Base-by-base conservation (phyloP, 169 alveolate species). In the Pseudocohnilembus persalinus region DNA sequence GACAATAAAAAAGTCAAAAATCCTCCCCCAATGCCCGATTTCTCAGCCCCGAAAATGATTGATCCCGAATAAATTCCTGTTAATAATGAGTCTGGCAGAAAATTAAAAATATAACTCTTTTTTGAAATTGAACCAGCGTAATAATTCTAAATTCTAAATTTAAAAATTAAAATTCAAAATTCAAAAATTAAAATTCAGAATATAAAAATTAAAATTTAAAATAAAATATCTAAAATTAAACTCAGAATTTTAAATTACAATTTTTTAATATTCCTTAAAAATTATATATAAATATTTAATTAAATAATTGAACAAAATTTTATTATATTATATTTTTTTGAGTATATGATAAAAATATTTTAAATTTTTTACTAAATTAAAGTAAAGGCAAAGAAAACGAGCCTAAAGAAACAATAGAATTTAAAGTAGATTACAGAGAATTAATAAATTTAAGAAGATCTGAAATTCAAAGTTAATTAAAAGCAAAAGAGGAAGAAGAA, bases 11-110 rank as follows among this genome's bases (percentile, higher is more conserved):
- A 73, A 73, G 26, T 26, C 26, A 73, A 73, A 73, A 73, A 73
- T 73, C 76, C 76, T 6, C 76, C 76, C 20, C 76, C 76, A n/a
- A 73, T 73, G 76, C 76, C 76, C 31, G 76, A 73, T 26, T 73
- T 73, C 31, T 15, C 20, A n/a, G 28, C 6, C 6, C 76, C 76
- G 20, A 73, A 73, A 73, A 73, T 73, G 76, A 73, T 73, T 4
- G 28, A 73, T n/a, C 76, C 76, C 31, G 31, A n/a, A 73, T 15
- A 15, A 28, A 29, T n/a, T 6, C 32, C 76, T 6, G 76, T 73
- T n/a, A 15, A 6, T 15, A 15, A 29, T 6, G 76, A 73, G 26
- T 15, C 30, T 6, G 76, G 76, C 6, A 73, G 76, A 26, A 73
- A 73, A 73, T 15, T 73, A 15, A 73, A 73, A 73, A 73, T 73